A percentile compares a stretch with the other conserved stretches of the same genome.
These are phyloP conservation scores for Colletotrichum neosansevieriae DNA, from an alignment of 2,329 filamentous ascomycete genomes.

Conservation along the genomic window DNA sequence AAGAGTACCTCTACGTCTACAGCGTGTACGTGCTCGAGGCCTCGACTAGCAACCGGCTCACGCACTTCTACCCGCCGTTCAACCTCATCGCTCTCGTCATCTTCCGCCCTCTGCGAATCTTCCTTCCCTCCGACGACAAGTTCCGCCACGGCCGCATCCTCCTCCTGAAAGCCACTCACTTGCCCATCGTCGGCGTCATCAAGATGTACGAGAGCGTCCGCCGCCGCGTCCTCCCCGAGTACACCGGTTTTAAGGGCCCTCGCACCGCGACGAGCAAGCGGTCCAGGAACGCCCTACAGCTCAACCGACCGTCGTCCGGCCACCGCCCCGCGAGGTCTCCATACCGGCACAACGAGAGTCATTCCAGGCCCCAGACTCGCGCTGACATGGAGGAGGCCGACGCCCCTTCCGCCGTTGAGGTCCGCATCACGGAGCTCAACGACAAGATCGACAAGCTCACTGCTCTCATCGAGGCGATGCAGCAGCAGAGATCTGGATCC, in stretches of 20 bases:
- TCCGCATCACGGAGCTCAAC: conserved; percentile 66
- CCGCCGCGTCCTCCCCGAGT: conserved; percentile 54
- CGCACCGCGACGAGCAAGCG: conserved; percentile 46
- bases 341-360: conserved; percentile 24
- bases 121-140: conserved; percentile 71
- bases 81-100: conserved; percentile 80
- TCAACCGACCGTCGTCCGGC: conserved; percentile 42
- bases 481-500: conserved; percentile 47
- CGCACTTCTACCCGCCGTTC: conserved; percentile 77
- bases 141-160: conserved; percentile 73
- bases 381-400: conserved; percentile 50
- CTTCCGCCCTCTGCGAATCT: conserved; percentile 78
- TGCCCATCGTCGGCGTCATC: conserved; percentile 78
- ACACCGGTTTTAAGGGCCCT: conserved; percentile 63
- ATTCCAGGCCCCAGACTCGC: conserved; percentile 40
- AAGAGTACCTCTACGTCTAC: conserved; percentile 85
- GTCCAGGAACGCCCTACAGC: conserved; percentile 39
- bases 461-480: conserved; percentile 62
- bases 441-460: conserved; percentile 71
- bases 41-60: conserved; percentile 76
- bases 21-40: conserved; percentile 74
- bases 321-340: conserved; percentile 44
- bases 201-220: conserved; percentile 72
- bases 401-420: conserved; percentile 58
- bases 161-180: conserved; percentile 72